A percentile compares a stretch with the other conserved stretches of the same genome.
Conservation (phyloP, 164 flowering plant species). For the Brasenia schreberi region DNA sequence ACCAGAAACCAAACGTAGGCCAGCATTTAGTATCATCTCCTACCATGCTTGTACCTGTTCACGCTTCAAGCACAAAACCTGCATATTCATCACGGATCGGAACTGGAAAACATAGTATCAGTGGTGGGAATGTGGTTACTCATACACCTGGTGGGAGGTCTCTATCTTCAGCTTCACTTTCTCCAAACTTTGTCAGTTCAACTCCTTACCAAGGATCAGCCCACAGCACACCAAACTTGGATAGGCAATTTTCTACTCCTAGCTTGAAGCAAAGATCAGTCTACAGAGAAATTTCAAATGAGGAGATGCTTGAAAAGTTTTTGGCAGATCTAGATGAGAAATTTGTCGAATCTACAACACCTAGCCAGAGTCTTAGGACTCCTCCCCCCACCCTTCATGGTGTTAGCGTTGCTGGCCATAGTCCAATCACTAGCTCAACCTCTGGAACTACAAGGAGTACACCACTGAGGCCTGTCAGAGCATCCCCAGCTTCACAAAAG, state of each 20-base stretch:
- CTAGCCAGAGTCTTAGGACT: slow-evolving; percentile 7
- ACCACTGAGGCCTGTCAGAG: slow-evolving; percentile 84
- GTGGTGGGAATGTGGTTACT: slow-evolving; percentile 26
- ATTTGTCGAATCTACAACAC: slow-evolving; percentile 45
- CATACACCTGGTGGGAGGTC: slow-evolving; percentile 32
- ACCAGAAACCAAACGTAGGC: slow-evolving; percentile 28
- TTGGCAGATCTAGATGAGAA: slow-evolving; percentile 74
- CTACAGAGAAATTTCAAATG: slow-evolving; percentile 43
- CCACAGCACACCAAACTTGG: slow-evolving; percentile 41
- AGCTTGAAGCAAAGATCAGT: slow-evolving; percentile 57
- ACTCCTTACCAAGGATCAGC: slow-evolving; percentile 28
- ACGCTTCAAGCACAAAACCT: slow-evolving; percentile 36
- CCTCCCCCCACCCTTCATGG: slow-evolving; percentile 66
- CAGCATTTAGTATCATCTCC: slow-evolving; percentile 46
- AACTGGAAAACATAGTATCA: slow-evolving; percentile 29
- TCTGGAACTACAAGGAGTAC: slow-evolving; percentile 84
- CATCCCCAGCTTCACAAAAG: slow-evolving; percentile 93
- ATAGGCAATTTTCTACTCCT: slow-evolving; percentile 36
- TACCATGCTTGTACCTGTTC: slow-evolving; percentile 64
- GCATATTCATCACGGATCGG: slow-evolving; percentile 19
- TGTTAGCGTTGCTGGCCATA: slow-evolving; percentile 25
- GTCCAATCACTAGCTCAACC: slow-evolving; percentile 44
- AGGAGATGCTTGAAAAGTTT: slow-evolving; percentile 65
- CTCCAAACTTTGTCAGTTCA: slow-evolving; percentile 47
- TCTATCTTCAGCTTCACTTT: slow-evolving; percentile 43